Base-by-base conservation (phyloP, 495 filamentous ascomycete genomes). In the Rostrohypoxylon terebratum region DNA sequence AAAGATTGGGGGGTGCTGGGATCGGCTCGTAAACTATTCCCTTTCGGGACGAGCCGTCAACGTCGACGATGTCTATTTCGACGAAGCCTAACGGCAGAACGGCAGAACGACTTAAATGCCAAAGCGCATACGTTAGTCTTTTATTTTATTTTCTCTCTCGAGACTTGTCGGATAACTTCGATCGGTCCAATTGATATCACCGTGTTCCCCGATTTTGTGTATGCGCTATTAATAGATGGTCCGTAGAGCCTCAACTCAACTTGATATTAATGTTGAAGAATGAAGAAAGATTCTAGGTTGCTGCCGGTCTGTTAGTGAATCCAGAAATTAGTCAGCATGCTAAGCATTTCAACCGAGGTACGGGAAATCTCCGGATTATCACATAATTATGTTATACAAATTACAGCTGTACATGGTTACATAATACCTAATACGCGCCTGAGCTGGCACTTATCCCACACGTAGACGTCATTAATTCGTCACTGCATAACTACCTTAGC, bases 391-490 rank as follows among this genome's bases (percentile, higher is more conserved):
- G 28, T 28, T 28, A 28, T 28, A 28, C 28, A 28, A 28, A 5
- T n/a, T 50, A 50, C 16, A 2, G 16, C 13, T n/a, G n/a, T 51
- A 25, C 20, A 14, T 7, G 34, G 16, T 51, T 51, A 25, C 20
- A 28, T 20, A 55, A 34, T 34, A 53, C 48, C 9, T 53, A 28
- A 14, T 23, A 36, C 28, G 23, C 42, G 40, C 44, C 45, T 45
- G 54, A 53, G 44, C 51, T 61, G 55, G 64, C 45, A 54, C n/a
- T 38, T 47, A 14, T 36, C 65, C 71, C 62, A 28, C 60, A 73
- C 61, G 65, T 69, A 66, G 48, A 73, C 66, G 71, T 73, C 71
- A 69, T 73, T 38, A 57, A 66, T 66, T 73, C 65, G 71, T 69
- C 71, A 73, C 65, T 14, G 59, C 16, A 61, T n/a, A 18, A 28